Base-by-base conservation (phyloP, 2,329 filamentous ascomycete genomes). In the Chalaropsis thielavioides region DNA sequence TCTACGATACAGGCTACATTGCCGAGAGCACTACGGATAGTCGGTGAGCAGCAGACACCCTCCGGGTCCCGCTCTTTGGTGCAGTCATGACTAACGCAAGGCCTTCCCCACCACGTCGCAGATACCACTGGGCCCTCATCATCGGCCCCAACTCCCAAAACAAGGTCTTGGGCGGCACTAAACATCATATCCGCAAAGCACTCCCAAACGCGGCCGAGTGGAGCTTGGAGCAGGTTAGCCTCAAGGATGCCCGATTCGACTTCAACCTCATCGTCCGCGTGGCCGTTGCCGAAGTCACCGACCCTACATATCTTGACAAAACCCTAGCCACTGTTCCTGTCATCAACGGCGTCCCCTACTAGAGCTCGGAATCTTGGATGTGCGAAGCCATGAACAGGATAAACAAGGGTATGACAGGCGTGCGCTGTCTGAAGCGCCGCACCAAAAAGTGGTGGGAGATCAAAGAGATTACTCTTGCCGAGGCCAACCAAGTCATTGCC, bases 401-500 rank as follows among this genome's bases (percentile, higher is more conserved):
- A 38, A 64, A 64, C 62, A 54, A 61, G 43, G 40, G 62, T 2
- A 62, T 51, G 43, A 35, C 38, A 7, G 62, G 62, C 11, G 31
- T 67, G n/a, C 63, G 62, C 15, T 61, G 38, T 27, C 40, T 67
- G 15, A 49, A 59, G 38, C 65, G 60, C 24, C 63, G 49, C 10
- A 64, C 59, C 22, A 54, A 64, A 10, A 63, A 60, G 15, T 64
- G 65, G 62, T 67, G 63, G 44, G 49, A 67, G 44, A 27, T 67
- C 46, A 67, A 67, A 40, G 40, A 41, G 19, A 51, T 54, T n/a
- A 61, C 41, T n/a, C 19, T 63, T 5, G n/a, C 22, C 22, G 64
- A 63, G 44, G 61, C 49, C 19, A 49, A 19, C 15, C 56, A 49
- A 19, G 24, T 63, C 35, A 22, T 51, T 38, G 51, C 62, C 22